phyloP scores from a whole-genome alignment of 2,329 filamentous ascomycete genomes.

The Penicillium vulpinum region DNA sequence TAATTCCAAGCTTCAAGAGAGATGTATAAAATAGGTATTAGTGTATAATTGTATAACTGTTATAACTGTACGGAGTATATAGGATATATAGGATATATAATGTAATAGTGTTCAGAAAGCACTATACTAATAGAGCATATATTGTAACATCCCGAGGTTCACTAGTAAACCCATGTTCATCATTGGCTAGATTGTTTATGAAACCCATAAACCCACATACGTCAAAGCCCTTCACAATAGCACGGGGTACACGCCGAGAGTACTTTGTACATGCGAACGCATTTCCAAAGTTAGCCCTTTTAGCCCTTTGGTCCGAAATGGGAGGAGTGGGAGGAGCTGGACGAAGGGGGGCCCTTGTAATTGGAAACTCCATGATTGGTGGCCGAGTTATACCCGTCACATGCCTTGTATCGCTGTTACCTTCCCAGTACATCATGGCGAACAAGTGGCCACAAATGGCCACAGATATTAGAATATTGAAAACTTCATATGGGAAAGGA shows the following conservation, averaged over 20 bases:
- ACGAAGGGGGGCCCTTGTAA: slow-evolving; percentile 14
- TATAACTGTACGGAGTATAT: too few species aligned
- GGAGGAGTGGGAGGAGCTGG: slow-evolving; percentile 1
- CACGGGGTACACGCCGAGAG: slow-evolving; percentile 18
- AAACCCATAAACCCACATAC: slow-evolving; percentile 11
- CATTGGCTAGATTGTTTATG: neutral
- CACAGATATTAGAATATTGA: neutral
- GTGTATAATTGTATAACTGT: too few species aligned
- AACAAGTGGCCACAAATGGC: neutral
- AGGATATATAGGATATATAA: neutral
- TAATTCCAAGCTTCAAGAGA: too few species aligned
- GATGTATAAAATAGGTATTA: too few species aligned
- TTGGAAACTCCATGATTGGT: slow-evolving; percentile 26
- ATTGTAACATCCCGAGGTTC: neutral
- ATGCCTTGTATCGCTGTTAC: slow-evolving; percentile 29
- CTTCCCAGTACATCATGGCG: neutral
- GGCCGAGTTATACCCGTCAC: slow-evolving; percentile 21
- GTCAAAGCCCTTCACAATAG: neutral
- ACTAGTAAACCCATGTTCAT: neutral
- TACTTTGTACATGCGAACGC: slow-evolving; percentile 3
- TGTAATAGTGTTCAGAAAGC: neutral
- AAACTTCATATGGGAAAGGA: neutral
- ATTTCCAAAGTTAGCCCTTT: neutral
- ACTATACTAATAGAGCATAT: neutral
- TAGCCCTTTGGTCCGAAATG: slow-evolving; percentile 19